Base-by-base conservation (phyloP, 192 early-diverging fungal species). In the Funneliformis geosporum region DNA sequence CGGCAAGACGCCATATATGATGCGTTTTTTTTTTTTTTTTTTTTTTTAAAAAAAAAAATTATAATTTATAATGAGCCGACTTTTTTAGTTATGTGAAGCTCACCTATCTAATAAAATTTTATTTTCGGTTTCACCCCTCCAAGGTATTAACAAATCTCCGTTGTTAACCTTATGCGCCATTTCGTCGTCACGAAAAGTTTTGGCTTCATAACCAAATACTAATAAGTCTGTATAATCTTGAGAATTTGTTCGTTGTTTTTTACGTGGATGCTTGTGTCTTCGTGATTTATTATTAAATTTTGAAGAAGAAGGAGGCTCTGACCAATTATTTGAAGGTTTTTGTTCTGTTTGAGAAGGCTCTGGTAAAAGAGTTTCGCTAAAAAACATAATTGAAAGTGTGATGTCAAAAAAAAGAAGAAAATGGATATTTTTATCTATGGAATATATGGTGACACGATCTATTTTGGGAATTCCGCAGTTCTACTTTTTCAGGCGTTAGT, bases 181-280 rank as follows among this genome's bases (percentile, higher is more conserved):
- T 33, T 43, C 61, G 46, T 90, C 66, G 64, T 90, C 79, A 50
- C 79, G 76, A 69, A 87, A 90, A 43, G 89, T 33, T 18, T 78
- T 78, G 25, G 84, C 83, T 69, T 85, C 82, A 69, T 90, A 90
- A 6, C 89, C 89, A 78, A 88, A 90, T 14, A 83, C 82, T 2
- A 89, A 70, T 14, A 88, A 33, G 7, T 90, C 88, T 25, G 78
- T 55, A 61, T 80, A 75, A 33, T 80, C 75, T 65, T 64, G 61
- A 18, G 61, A 42, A 25, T 16, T 68, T 39, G 65, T 67, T 16
- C 65, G 61, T 39, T 78, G 76, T 28, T 78, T 66, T 68, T 78
- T 78, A n/a, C 76, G 76, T 12, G 55, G 76, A 50, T 66, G 76
- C 38, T 67, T 78, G 12, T 66, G 16, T 28, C 43, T 25, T 25